Conservation (phyloP, 306 rosid genomes). For the Cicer yamashitae region DNA sequence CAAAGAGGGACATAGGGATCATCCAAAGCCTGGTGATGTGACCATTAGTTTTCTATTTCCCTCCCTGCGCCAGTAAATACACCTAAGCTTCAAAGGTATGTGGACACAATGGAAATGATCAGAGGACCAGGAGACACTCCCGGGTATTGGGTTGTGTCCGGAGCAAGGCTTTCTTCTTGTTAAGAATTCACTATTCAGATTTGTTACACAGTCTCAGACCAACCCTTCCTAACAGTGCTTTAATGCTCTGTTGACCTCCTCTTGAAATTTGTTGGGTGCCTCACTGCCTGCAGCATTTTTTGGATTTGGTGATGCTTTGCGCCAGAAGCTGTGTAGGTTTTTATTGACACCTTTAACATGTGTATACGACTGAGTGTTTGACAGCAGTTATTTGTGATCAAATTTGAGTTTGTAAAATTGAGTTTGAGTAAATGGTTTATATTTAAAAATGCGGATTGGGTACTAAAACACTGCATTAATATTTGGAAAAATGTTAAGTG, state of each 20-base stretch:
- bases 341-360: background rate
- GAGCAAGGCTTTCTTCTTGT: conserved; percentile 69
- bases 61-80: conserved; percentile 51
- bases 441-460: background rate
- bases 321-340: background rate
- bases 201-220: conserved; percentile 37
- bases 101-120: conserved; percentile 70
- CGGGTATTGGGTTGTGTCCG: conserved; percentile 82
- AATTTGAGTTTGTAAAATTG: background rate
- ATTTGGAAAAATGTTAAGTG: no score
- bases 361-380: background rate
- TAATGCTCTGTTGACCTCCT: background rate
- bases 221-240: conserved; percentile 18
- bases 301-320: conserved; percentile 1
- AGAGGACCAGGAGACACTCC: conserved; percentile 75
- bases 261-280: background rate
- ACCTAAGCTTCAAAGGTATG: conserved; percentile 68
- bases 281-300: background rate
- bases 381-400: background rate
- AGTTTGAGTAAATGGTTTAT: background rate
- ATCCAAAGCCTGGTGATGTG: conserved; percentile 50
- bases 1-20: conserved; percentile 33
- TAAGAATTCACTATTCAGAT: conserved; percentile 66
- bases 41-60: conserved; percentile 41
- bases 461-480: background rate